A percentile compares a stretch with the other conserved stretches of the same genome.
Conservation (phyloP, 1,284 basidiomycete genomes). For the Ceratobasidium sp. region DNA sequence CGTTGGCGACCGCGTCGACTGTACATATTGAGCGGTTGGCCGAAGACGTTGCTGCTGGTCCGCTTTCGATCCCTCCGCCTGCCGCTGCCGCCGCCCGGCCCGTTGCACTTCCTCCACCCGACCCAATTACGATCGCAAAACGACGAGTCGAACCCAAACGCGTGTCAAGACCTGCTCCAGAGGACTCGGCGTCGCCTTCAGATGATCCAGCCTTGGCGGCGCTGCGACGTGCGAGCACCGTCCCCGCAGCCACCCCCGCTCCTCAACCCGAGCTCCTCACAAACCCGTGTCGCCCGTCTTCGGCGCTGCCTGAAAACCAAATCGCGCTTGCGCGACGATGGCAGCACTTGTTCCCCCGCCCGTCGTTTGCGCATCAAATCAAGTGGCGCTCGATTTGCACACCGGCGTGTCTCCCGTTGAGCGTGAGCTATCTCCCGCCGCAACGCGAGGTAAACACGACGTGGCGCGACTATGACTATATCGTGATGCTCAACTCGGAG, state of each 20-base stretch:
- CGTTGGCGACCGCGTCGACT: conserved; percentile 41
- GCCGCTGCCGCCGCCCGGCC: background rate
- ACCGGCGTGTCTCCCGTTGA: conserved; percentile 90
- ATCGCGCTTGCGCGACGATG: conserved; percentile 82
- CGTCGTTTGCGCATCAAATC: conserved; percentile 85
- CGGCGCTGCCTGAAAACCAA: conserved; percentile 69
- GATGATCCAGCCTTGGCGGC: conserved; percentile 37
- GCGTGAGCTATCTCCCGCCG: conserved; percentile 89
- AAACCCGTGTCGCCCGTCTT: conserved; percentile 74
- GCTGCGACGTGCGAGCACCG: conserved; percentile 20
- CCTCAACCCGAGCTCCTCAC: conserved; percentile 45
- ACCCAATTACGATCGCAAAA: conserved; percentile 70
- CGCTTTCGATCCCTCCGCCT: conserved; percentile 29
- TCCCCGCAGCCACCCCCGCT: conserved; percentile 37
- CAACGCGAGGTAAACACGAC: conserved; percentile 79
- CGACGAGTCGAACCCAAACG: conserved; percentile 37
- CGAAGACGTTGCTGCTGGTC: conserved; percentile 36
- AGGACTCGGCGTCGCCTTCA: conserved; percentile 34
- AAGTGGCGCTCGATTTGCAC: conserved; percentile 93
- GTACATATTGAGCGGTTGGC: conserved; percentile 45
- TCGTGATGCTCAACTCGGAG: conserved; percentile 79
- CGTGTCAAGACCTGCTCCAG: conserved; percentile 19
- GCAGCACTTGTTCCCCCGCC: conserved; percentile 88
- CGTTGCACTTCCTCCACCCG: conserved; percentile 55
- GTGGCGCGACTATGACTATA: conserved; percentile 85